These are phyloP conservation scores for Amanita subjunquillea DNA, from an alignment of 768 basidiomycete species.

Conservation along the genomic window DNA sequence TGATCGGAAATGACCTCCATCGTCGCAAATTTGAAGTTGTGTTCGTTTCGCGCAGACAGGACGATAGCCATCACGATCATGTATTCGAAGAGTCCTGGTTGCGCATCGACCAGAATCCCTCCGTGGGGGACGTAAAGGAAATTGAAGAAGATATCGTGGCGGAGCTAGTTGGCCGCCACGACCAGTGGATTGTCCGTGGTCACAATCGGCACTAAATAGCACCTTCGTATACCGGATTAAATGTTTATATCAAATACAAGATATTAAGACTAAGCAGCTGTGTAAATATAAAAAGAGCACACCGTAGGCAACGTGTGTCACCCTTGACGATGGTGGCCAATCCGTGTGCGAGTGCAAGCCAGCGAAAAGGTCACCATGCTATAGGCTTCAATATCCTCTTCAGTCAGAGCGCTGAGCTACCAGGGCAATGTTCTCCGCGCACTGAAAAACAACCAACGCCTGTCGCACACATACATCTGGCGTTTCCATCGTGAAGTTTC, in stretches of 20 bases:
- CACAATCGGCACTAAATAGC: background rate
- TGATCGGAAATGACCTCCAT: conserved; percentile 94
- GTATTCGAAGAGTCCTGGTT: conserved; percentile 53
- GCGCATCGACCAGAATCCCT: conserved; percentile 39
- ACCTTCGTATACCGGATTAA: background rate
- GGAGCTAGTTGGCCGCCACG: conserved; percentile 68
- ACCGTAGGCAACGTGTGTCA: too few species aligned
- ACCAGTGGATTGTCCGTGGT: conserved; percentile 44
- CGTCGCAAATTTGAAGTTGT: conserved; percentile 88
- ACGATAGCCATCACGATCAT: conserved; percentile 4
- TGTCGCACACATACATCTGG: conserved; percentile 27
- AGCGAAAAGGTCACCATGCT: too few species aligned
- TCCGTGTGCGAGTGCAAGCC: too few species aligned
- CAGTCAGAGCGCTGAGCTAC: conserved; percentile 12
- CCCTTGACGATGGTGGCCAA: too few species aligned
- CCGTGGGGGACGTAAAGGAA: conserved; percentile 43
- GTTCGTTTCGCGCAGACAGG: conserved; percentile 57
- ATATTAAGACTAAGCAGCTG: background rate
- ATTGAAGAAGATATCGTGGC: conserved; percentile 88
- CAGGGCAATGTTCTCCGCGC: conserved; percentile 24
- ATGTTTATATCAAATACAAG: too few species aligned
- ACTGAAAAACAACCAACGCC: conserved; percentile 22
- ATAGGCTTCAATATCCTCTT: too few species aligned
- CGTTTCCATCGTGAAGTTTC: conserved; percentile 35
- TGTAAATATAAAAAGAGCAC: background rate